Evolutionary conservation across 257 asterid genomes (phyloP), one percentile per base, ranked within the genome.

Genomic region (Perilla frutescens): DNA sequence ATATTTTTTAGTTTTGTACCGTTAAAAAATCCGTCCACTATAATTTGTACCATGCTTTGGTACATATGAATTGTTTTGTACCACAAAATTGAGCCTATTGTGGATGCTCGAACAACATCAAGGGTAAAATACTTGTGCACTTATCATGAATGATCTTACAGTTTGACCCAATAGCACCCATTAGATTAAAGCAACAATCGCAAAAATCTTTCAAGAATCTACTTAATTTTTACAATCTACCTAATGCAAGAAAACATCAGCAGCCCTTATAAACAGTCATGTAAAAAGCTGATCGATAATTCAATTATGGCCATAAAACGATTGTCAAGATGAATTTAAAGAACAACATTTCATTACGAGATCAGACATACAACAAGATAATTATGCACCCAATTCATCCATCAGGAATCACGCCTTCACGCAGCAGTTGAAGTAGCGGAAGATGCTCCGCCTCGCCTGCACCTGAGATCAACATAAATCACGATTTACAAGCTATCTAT

Each of bases 351-450:
- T 53, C 75, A 68, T 77, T 77, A 76, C 83, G 74, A 64, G 79
- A 83, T 37, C 34, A 58, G 51, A 71, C 62, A 55, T 37, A 68
- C 29, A 15, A 45, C 44, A 61, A 61, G 69, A 76, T 20, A 70
- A 72, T n/a, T 67, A 34, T 0, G 26, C 26, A 20, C 26, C 26
- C 26, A 20, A 20, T 8, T 37, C 3, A 11, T 66, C 55, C 63
- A 58, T 58, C 44, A 45, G n/a, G n/a, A 13, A 44, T 90, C 83
- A 92, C 13, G 96, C 96, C 79, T 87, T 93, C 59, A 76, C 97
- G 13, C 95, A 93, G 76, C 98, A 92, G 81, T 89, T 92, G 81
- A 92, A 90, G 87, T 83, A 92, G 75, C 95, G 82, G 79, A 90
- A 89, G 80, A 92, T 78, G 84, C 93, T 89, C 76, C 98, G 88